A percentile compares a stretch with the other conserved stretches of the same genome.
Evolutionary conservation across 129 eudicot genomes (phyloP).

Genomic region (Mikania micrantha): DNA sequence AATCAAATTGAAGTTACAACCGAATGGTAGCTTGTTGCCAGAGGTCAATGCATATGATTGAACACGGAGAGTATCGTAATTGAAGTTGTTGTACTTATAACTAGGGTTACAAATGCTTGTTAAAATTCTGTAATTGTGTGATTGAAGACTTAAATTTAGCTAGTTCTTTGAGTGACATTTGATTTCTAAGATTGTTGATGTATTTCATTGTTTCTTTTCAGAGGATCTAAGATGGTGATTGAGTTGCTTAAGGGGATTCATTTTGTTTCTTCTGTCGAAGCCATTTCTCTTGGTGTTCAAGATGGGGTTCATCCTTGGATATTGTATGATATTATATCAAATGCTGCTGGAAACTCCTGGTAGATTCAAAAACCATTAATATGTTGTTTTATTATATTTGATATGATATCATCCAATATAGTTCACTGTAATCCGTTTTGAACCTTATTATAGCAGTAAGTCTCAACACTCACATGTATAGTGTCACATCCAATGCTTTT

Average conservation of each 20-base stretch:
- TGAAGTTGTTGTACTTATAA: neutral
- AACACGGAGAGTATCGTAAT: neutral
- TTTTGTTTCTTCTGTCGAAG: constrained; percentile 88
- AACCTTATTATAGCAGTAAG: neutral
- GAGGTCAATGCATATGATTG: neutral
- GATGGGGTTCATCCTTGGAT: constrained; percentile 96
- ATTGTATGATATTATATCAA: constrained; percentile 79
- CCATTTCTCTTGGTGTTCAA: constrained; percentile 85
- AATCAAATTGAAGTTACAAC: neutral
- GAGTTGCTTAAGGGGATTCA: constrained; percentile 92
- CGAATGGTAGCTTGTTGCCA: neutral
- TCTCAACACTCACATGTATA: neutral
- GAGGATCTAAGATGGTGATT: constrained; percentile 65
- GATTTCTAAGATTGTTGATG: constrained; percentile 19
- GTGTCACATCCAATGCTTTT: neutral
- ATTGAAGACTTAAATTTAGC: neutral
- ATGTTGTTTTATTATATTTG: too few relatives aligned
- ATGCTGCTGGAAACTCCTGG: constrained; percentile 98
- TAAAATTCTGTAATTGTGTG: neutral
- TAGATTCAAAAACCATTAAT: too few relatives aligned
- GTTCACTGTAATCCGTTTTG: neutral
- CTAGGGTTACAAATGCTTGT: neutral
- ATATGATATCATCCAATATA: constrained; percentile 1
- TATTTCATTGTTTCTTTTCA: constrained; percentile 31
- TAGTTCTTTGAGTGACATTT: neutral